These are phyloP conservation scores for Penicillium canariense DNA, from an alignment of 495 filamentous ascomycete species.

Conservation along the genomic window DNA sequence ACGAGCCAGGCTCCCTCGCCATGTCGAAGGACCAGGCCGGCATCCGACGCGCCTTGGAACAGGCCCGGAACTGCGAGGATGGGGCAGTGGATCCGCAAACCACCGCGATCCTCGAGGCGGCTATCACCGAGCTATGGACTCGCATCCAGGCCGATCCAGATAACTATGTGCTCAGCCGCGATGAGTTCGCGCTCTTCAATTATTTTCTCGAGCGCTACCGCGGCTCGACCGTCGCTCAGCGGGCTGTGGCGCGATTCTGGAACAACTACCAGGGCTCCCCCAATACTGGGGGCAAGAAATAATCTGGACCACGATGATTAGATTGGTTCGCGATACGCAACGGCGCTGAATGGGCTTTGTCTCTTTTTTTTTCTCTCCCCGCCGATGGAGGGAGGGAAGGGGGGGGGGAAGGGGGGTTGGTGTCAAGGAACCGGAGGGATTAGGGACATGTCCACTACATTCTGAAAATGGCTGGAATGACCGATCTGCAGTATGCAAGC, in stretches of 20 bases:
- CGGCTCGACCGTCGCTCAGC: constrained; percentile 37
- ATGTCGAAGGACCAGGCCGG: constrained; percentile 24
- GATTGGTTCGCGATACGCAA: constrained; percentile 2
- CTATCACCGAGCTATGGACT: constrained; percentile 58
- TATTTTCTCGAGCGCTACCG: constrained; percentile 63
- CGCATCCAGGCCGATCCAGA: constrained; percentile 57
- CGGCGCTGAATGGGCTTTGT: neutral
- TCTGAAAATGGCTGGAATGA: neutral
- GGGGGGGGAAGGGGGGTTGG: no score
- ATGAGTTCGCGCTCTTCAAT: constrained; percentile 78
- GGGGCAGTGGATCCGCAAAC: constrained; percentile 53
- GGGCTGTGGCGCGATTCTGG: constrained; percentile 51
- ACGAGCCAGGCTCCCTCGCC: neutral
- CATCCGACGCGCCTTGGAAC: constrained; percentile 56
- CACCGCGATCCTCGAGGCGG: constrained; percentile 51
- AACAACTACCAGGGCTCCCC: constrained; percentile 37
- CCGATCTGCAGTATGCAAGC: constrained; percentile 2
- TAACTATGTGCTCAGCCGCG: constrained; percentile 62
- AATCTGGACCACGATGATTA: neutral
- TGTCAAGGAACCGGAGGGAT: neutral
- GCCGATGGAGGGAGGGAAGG: neutral
- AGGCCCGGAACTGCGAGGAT: constrained; percentile 63
- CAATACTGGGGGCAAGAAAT: constrained; percentile 26
- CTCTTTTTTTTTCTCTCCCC: neutral
- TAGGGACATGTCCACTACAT: neutral